Base-by-base conservation (phyloP, 129 eudicot genomes). In the Pseudognaphalium luteoalbum region DNA sequence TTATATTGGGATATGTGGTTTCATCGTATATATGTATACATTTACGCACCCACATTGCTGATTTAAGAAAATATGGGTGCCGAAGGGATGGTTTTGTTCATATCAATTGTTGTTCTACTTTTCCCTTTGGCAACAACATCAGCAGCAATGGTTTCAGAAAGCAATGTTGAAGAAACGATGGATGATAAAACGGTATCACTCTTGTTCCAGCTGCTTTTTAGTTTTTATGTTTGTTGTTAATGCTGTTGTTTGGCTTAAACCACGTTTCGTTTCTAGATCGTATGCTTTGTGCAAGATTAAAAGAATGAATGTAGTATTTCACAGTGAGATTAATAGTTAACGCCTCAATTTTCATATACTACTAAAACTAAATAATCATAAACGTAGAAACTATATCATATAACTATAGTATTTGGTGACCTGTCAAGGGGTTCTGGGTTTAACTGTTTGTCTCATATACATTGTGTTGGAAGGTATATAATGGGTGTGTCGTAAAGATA, bases 181-280 rank as follows among this genome's bases (percentile, higher is more conserved):
- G 77, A 88, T 80, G 74, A 79, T 20, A 88, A 86, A 22, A 77
- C 68, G 98, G 98, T 92, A 89, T 66, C 42, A 65, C 21, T 75
- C 75, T 75, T 11, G 41, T 22, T 39, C 20, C 17, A 75, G 39
- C 73, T 57, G 66, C 29, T 19, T 6, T 29, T 2, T 54, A 4
- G 60, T 4, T 54, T 57, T 57, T 54, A 4, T 54, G 19, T 54
- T 15, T 54, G 19, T 54, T 54, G 20, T 16, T 51, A 4, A 51
- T 17, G 17, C 16, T 51, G 71, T 29, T 75, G 64, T 33, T 76
- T 50, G 66, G 73, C 80, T 34, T 65, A 34, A 76, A 25, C 66
- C 65, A 76, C 35, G 34, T 32, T 62, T 14, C n/a, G 29, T 28
- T 22, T 1, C n/a, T 10, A 0, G 54, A 68, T 20, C 17, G 7